Conservation (phyloP, 2,329 filamentous ascomycete genomes). For the Monilinia fructicola region DNA sequence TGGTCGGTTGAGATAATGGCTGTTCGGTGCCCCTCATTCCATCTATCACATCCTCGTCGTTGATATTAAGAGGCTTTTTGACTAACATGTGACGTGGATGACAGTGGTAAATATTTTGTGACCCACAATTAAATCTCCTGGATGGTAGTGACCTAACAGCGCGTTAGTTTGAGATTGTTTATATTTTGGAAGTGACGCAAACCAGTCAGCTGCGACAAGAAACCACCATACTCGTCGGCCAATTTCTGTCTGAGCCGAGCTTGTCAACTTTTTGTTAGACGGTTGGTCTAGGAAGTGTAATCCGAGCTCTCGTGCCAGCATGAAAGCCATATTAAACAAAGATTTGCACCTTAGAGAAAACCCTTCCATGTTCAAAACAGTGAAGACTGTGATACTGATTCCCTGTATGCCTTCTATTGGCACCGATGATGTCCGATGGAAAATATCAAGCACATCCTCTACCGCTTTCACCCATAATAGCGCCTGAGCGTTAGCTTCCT, state of each 20-base stretch:
- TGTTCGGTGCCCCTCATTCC: constrained; percentile 32
- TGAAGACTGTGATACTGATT: constrained; percentile 41
- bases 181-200: too few species aligned
- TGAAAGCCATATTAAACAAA: constrained; percentile 38
- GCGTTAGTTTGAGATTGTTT: constrained; percentile 7
- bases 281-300: constrained; percentile 22
- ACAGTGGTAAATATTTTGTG: constrained; percentile 42
- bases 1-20: constrained; percentile 35
- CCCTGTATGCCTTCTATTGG: constrained; percentile 25
- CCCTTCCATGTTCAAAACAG: constrained; percentile 41
- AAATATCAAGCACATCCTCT: constrained; percentile 41
- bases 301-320: constrained; percentile 32
- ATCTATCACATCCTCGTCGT: constrained; percentile 42
- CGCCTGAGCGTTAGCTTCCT: constrained; percentile 38
- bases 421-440: constrained; percentile 24
- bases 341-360: constrained; percentile 39
- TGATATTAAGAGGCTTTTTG: constrained; percentile 41
- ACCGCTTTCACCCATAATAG: constrained; percentile 39
- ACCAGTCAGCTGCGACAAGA: too few species aligned
- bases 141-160: constrained; percentile 32
- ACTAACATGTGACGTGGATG: constrained; percentile 43
- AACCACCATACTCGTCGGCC: too few species aligned
- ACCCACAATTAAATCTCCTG: constrained; percentile 37
- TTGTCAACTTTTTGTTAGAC: too few species aligned
- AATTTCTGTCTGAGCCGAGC: too few species aligned